phyloP scores from a whole-genome alignment of 306 rosid species.

The Gillenia trifoliata region DNA sequence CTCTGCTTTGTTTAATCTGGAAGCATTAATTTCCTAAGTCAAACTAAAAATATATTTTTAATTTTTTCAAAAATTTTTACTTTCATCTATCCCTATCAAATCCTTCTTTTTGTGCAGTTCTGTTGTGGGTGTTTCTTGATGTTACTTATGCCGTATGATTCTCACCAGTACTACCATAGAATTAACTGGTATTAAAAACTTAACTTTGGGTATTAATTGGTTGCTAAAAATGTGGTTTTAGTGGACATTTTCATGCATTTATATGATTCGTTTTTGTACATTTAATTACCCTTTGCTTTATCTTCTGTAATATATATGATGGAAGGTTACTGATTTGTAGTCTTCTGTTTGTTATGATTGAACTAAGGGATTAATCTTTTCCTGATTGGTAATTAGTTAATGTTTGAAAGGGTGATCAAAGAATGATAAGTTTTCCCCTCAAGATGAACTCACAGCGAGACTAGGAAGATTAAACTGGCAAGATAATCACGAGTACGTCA shows the following conservation, averaged over 20 bases:
- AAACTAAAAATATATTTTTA: conserved; percentile 17
- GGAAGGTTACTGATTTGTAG: background rate
- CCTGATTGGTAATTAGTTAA: background rate
- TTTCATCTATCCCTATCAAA: conserved; percentile 18
- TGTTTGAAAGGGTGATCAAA: background rate
- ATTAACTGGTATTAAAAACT: background rate
- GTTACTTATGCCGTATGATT: background rate
- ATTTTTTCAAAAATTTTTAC: background rate
- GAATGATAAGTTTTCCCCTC: background rate
- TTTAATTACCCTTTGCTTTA: background rate
- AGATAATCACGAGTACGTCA: too few relatives aligned
- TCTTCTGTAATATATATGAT: background rate
- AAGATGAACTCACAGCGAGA: background rate
- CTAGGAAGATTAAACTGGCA: too few relatives aligned
- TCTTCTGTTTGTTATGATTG: background rate
- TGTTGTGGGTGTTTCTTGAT: background rate
- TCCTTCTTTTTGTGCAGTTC: background rate
- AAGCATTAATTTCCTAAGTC: conserved; percentile 29
- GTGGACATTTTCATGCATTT: background rate
- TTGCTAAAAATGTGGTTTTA: background rate
- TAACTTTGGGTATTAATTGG: background rate
- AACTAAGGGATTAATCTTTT: background rate
- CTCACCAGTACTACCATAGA: background rate
- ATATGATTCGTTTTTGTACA: background rate
- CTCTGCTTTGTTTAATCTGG: conserved; percentile 20